Base-by-base conservation (phyloP, 2,329 filamentous ascomycete species). In the Penicillium brevicompactum region DNA sequence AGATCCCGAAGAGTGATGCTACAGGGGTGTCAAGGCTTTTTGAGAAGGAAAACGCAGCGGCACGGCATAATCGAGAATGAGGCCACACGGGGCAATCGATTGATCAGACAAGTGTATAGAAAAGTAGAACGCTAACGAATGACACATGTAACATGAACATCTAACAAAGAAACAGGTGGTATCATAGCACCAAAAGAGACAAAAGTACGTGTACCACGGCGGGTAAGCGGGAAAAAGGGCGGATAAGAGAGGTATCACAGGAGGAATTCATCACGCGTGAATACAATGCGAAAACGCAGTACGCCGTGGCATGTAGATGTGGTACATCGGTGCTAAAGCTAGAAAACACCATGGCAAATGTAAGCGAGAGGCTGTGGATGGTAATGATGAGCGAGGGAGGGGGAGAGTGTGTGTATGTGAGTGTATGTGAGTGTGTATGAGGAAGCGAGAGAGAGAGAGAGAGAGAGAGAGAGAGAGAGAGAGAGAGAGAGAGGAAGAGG, bases 161-260 rank as follows among this genome's bases (percentile, higher is more conserved):
- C 63, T 65, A 66, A 64, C 62, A 58, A 50, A 53, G 53, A 64
- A 51, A 64, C 58, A 59, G 61, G 49, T 66, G 63, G 63, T 66
- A 66, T 66, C 63, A 63, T 66, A 52, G 58, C 59, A 61, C 44
- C 47, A 49, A 44, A 9, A 49, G 47, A 53, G 51, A 53, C 21
- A 50, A 38, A 41, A 51, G 38, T 37, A 37, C 41, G 34, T n/a
- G n/a, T 37, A 37, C 34, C 34, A 37, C 34, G 34, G 34, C 34
- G 34, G 34, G 34, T 37, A 37, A 37, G 34, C 38, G 44, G n/a
- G 31, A 43, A 37, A 31, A 41, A 40, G 44, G 16, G 44, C 37
- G 16, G 37, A 43, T 38, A 40, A 57, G 49, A 55, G 55, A 62
- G 57, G 57, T 65, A 65, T 65, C 57, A 63, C 55, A 50, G 55